Evolutionary conservation across 129 eudicot genomes (phyloP), one percentile per base, ranked within the genome.

Genomic region (Tanacetum coccineum): DNA sequence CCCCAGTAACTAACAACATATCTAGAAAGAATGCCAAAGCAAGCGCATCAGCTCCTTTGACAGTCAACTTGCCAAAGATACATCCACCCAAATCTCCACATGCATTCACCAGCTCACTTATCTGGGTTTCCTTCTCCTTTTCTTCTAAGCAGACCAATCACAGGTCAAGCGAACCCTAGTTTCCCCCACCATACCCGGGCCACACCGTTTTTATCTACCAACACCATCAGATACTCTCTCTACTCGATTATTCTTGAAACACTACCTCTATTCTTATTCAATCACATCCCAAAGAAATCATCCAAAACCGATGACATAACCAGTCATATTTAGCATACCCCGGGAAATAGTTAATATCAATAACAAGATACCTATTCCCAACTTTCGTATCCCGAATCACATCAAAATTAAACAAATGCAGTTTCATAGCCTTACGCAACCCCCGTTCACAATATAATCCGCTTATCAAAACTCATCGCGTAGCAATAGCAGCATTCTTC

Each of bases 241-340:
- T 62, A 51, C 65, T n/a, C n/a, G n/a, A n/a, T n/a, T n/a, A n/a
- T n/a, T n/a, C n/a, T n/a, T 54, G 25, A 80, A 86, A 26, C 55
- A 56, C 58, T 72, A 26, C 50, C 40, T 87, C 78, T 21, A n/a
- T 60, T 83, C 59, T 82, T 75, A 39, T 66, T 78, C 74, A 84
- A 63, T n/a, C 39, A 87, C 73, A 59, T 87, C 82, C 81, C 81
- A 74, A 88, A 82, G 74, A 84, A 85, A 60, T 85, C 87, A 0
- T 88, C 80, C 76, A 88, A 9, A 28, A 85, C 84, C 1, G 53
- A 36, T 59, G n/a, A 85, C 88, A 68, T 85, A 88, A 20, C 70
- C 36, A 3, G 91, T 88, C 88, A 88, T 77, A n/a, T 67, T 85
- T 88, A 4, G 91, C 88, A 70, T 88, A 88, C 46, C 96, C 96